Conservation (phyloP, 1,139 yeast genomes). For the Hanseniaspora uvarum region DNA sequence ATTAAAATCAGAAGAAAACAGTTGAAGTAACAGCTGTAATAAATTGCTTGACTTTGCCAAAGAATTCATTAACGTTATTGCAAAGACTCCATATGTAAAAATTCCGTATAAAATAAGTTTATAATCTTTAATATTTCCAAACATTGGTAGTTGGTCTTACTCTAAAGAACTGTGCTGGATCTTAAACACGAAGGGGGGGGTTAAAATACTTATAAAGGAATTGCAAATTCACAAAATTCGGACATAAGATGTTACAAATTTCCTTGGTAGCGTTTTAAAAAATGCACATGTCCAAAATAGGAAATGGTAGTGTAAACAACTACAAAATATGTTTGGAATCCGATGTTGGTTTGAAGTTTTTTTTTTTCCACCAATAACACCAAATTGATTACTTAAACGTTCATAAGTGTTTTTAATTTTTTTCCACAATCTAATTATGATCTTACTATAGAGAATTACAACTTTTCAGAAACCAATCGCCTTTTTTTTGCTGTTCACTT, state of each 20-base stretch:
- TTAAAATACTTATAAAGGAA: no score
- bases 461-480: no score
- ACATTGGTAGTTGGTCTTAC: background rate
- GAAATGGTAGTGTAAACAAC: slow-evolving; percentile 8
- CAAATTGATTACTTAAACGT: background rate
- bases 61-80: background rate
- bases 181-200: no score
- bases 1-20: slow-evolving; percentile 1
- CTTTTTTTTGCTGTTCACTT: no score
- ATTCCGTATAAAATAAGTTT: slow-evolving; percentile 4
- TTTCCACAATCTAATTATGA: no score
- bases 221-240: background rate
- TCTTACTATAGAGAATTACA: no score
- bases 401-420: no score
- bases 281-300: background rate
- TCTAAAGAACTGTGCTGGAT: background rate
- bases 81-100: background rate
- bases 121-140: background rate
- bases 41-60: background rate
- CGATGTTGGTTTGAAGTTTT: no score
- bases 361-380: background rate
- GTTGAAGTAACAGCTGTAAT: background rate
- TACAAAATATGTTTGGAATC: background rate
- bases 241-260: background rate
- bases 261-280: background rate